These are phyloP conservation scores for Malus asiatica DNA, from an alignment of 306 rosid species.

Conservation along the genomic window DNA sequence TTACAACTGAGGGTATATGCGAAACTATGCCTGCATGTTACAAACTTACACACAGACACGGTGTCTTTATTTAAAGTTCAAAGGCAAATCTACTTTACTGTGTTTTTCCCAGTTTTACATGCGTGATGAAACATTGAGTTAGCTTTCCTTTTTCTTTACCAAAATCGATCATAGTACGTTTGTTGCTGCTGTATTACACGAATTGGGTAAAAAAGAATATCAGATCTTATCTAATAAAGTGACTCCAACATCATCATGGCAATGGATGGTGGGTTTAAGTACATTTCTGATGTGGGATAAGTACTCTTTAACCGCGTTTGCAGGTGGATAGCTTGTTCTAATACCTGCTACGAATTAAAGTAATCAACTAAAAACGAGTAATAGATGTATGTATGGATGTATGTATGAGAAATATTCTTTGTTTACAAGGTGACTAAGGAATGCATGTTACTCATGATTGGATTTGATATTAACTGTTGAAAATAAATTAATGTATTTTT, in stretches of 20 bases:
- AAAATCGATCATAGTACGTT: background rate
- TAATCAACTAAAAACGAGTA: background rate
- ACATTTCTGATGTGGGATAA: background rate
- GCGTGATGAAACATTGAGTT: background rate
- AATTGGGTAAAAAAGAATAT: background rate
- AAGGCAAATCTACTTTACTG: constrained; percentile 10
- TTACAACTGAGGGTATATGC: no score
- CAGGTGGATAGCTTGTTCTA: background rate
- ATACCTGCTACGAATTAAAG: background rate
- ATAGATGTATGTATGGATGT: no score
- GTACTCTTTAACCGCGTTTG: background rate
- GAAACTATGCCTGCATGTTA: no score
- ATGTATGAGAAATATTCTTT: no score
- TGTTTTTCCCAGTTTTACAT: background rate
- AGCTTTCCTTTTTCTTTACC: background rate
- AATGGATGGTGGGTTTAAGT: background rate
- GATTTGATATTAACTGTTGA: no score
- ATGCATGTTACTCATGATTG: no score
- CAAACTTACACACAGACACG: background rate
- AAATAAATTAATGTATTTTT: no score
- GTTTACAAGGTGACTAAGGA: no score
- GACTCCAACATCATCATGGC: background rate
- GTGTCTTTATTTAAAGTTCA: no score
- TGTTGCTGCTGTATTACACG: background rate
- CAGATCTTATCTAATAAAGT: background rate